phyloP scores from a whole-genome alignment of 1,139 yeast species.

The Suhomyces atakaporum region DNA sequence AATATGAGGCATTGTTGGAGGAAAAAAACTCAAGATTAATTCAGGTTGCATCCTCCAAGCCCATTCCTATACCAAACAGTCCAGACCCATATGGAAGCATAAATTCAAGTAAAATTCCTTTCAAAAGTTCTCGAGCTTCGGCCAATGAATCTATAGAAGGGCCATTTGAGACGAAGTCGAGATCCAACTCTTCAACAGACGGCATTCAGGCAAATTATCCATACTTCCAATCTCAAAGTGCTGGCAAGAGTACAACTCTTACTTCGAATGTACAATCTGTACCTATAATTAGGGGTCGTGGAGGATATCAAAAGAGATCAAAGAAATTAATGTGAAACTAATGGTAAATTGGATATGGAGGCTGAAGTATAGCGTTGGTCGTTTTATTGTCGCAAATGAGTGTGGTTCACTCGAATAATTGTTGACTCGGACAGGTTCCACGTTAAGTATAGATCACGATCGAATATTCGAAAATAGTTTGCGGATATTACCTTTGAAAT shows the following conservation, averaged over 20 bases:
- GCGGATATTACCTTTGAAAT: too few species aligned
- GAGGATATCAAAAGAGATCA: conserved; percentile 52
- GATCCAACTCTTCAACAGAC: conserved; percentile 18
- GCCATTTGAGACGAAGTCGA: conserved; percentile 5
- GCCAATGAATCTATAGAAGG: conserved; percentile 6
- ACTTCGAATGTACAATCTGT: conserved; percentile 13
- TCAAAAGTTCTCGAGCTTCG: conserved; percentile 14
- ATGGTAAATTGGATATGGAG: too few species aligned
- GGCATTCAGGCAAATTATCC: too few species aligned
- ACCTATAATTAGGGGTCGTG: conserved; percentile 50
- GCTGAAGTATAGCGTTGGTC: too few species aligned
- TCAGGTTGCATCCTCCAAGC: conserved; percentile 42
- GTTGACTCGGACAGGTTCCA: too few species aligned
- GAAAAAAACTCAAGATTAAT: conserved; percentile 40
- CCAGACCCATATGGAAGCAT: conserved; percentile 10
- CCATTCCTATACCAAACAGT: conserved; percentile 42
- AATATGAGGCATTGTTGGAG: conserved; percentile 40
- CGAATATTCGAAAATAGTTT: too few species aligned
- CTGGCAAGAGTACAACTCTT: conserved; percentile 6
- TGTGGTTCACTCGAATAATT: too few species aligned
- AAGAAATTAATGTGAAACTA: conserved; percentile 32
- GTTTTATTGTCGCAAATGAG: too few species aligned
- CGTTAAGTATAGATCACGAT: too few species aligned
- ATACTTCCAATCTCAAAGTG: too few species aligned
- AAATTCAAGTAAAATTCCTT: conserved; percentile 10